Conservation (phyloP, 2,329 filamentous ascomycete genomes). For the Plectosphaerella sp. region DNA sequence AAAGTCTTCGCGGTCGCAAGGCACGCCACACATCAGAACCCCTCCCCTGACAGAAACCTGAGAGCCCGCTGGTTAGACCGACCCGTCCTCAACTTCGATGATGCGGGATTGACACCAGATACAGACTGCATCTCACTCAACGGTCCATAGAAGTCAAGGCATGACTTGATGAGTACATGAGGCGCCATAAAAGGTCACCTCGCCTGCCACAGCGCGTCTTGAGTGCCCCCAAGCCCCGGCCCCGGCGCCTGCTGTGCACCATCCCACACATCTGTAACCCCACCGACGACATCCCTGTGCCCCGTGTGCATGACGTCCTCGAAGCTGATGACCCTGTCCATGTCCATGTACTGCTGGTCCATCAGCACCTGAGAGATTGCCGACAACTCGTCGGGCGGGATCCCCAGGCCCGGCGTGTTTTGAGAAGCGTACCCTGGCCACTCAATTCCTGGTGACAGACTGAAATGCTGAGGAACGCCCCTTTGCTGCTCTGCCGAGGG, state of each 20-base stretch:
- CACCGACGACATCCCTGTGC: conserved; percentile 8
- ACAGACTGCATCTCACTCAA: not conserved
- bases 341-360: conserved; percentile 12
- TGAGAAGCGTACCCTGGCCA: too few relatives aligned
- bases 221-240: not conserved
- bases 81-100: not conserved
- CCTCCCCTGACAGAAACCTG: not conserved
- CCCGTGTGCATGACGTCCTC: conserved; percentile 8
- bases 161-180: not conserved
- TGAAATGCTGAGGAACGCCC: not conserved
- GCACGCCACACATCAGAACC: not conserved
- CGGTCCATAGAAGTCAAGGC: not conserved
- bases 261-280: conserved; percentile 2
- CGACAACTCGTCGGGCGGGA: conserved; percentile 10
- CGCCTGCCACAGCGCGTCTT: not conserved
- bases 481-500: not conserved
- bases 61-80: not conserved
- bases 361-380: conserved; percentile 13
- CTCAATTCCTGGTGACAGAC: not conserved
- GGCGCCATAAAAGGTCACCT: not conserved
- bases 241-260: not conserved
- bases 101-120: not conserved
- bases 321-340: conserved; percentile 16
- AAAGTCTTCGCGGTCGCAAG: not conserved
- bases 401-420: not conserved